These are phyloP conservation scores for Trichoderma oligosporum DNA, from an alignment of 2,329 filamentous ascomycete genomes.

Conservation along the genomic window DNA sequence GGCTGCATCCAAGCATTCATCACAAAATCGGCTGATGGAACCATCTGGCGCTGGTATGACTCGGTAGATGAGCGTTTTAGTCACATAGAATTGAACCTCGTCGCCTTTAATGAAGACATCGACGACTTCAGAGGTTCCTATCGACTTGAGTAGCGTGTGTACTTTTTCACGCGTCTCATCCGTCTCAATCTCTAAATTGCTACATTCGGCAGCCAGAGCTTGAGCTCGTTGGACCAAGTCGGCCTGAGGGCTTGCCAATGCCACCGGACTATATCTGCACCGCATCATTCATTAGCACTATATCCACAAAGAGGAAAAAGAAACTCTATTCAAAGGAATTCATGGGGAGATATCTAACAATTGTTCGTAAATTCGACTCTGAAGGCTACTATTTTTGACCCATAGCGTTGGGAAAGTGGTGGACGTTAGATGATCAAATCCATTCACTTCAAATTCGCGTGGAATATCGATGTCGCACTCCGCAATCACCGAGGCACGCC, in stretches of 20 bases:
- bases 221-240: conserved; percentile 41
- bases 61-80: conserved; percentile 50
- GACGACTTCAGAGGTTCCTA: conserved; percentile 40
- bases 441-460: conserved; percentile 42
- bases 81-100: conserved; percentile 46
- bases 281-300: not conserved
- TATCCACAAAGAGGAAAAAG: not conserved
- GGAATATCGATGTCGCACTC: conserved; percentile 57
- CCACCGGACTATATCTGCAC: conserved; percentile 48
- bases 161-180: conserved; percentile 35
- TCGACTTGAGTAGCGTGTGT: conserved; percentile 35
- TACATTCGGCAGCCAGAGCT: conserved; percentile 38
- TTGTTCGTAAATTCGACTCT: conserved; percentile 57
- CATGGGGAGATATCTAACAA: conserved; percentile 27
- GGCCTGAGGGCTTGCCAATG: conserved; percentile 39
- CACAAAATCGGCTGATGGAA: conserved; percentile 43
- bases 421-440: conserved; percentile 30
- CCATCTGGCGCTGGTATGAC: conserved; percentile 46
- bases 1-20: conserved; percentile 48
- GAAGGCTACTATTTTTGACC: conserved; percentile 53
- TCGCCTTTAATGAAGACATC: conserved; percentile 45
- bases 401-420: conserved; percentile 47
- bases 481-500: conserved; percentile 54
- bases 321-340: not conserved
- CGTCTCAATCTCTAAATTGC: conserved; percentile 36